Base-by-base conservation (phyloP, 2,329 filamentous ascomycete species). In the Paraconiothyrium sp. region DNA sequence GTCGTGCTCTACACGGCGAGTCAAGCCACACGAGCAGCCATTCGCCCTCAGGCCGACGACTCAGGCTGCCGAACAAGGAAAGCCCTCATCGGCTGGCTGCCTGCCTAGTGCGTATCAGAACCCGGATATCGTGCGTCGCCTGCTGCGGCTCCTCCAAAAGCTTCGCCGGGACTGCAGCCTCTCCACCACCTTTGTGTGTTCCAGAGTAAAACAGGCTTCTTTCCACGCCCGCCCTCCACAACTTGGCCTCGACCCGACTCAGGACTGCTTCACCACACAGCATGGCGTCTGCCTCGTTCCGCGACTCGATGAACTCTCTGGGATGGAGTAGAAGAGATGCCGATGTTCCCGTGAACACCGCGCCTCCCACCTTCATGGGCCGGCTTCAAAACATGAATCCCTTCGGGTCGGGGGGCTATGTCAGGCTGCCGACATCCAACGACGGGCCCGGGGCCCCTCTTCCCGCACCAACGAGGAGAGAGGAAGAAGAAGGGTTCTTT, bases 401-500 rank as follows among this genome's bases (percentile, higher is more conserved):
- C 0, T 98, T 98, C 79, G 88, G 89, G 59, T 87, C 90, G 74
- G 86, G 90, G 77, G 93, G 94, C 78, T 96, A 97, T 86, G 90
- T 98, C 68, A 90, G 92, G 78, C 88, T 99, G 54, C 94, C 95
- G 59, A 95, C 92, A 55, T 90, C 89, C 11, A 56, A 56, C 70
- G 94, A 97, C 63, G 86, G 86, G 69, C 85, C 92, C 39, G 93
- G 93, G 52, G 93, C 94, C 67, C 93, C 94, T 67, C 83, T 97
- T 54, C 94, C 94, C 56, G 93, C 93, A 63, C 88, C 92, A 64
- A 92, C 80, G 76, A 87, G 94, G 74, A 89, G 94, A 71, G 94
- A 97, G 76, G 95, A 98, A 80, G 94, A 98, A 77, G 95, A 97
- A 81, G 92, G 90, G 67, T 97, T 92, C 89, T 94, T 97, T 88